A percentile compares a stretch with the other conserved stretches of the same genome.
Conservation (phyloP, 2,329 filamentous ascomycete species). For the Sordariomycetes sp. region DNA sequence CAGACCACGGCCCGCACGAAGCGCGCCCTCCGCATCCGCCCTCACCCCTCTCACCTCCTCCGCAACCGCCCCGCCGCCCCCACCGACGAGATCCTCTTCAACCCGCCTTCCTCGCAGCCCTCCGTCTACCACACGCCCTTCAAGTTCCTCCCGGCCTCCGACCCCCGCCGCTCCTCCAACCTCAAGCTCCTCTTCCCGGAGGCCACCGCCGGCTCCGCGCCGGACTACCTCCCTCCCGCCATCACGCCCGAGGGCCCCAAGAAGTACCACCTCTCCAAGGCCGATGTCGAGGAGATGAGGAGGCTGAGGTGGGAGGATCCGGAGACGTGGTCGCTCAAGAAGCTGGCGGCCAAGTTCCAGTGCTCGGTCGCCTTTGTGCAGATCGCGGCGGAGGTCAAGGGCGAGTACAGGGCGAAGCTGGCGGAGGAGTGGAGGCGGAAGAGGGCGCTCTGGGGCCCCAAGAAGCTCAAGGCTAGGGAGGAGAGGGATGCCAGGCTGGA, state of each 20-base stretch:
- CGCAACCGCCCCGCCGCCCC: conserved; percentile 17
- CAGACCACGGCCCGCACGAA: conserved; percentile 41
- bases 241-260: conserved; percentile 9
- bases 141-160: conserved; percentile 46
- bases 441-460: conserved; percentile 43
- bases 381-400: conserved; percentile 37
- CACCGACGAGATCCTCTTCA: conserved; percentile 34
- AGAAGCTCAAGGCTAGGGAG: conserved; percentile 36
- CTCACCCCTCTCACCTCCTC: conserved; percentile 45
- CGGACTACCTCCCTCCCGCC: conserved; percentile 18
- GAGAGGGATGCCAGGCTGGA: conserved; percentile 39
- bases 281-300: conserved; percentile 48
- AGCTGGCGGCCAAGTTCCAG: conserved; percentile 38
- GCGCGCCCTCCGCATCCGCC: conserved; percentile 43
- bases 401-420: conserved; percentile 32
- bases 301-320: conserved; percentile 39
- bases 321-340: conserved; percentile 36
- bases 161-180: conserved; percentile 38
- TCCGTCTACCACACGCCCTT: conserved; percentile 54
- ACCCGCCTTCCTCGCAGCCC: conserved; percentile 38
- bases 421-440: conserved; percentile 30
- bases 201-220: conserved; percentile 9
- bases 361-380: conserved; percentile 44
- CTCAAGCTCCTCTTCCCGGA: conserved; percentile 27
- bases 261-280: conserved; percentile 36